Conservation (phyloP, 2,329 filamentous ascomycete species). For the Alternaria tenuissima region DNA sequence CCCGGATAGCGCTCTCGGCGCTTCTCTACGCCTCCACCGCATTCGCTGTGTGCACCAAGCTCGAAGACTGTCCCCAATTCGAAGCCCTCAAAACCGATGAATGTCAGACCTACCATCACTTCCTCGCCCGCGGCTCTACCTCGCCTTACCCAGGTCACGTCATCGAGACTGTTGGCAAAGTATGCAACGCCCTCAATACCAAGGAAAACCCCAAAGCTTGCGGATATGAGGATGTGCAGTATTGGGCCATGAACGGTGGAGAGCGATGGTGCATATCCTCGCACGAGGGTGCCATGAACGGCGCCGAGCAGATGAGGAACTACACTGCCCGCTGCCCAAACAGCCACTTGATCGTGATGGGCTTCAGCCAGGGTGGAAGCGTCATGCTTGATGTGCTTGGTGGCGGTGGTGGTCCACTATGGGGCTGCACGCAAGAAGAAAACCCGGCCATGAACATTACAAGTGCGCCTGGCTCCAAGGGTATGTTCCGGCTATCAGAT, state of each 20-base stretch:
- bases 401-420: constrained; percentile 36
- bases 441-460: constrained; percentile 33
- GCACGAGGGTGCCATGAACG: constrained; percentile 36
- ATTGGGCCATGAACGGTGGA: constrained; percentile 36
- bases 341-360: constrained; percentile 38
- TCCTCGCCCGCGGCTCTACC: constrained; percentile 37
- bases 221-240: constrained; percentile 39
- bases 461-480: constrained; percentile 32
- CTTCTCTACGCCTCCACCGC: constrained; percentile 27
- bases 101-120: constrained; percentile 38
- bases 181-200: constrained; percentile 36
- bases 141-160: constrained; percentile 40
- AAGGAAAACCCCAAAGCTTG: constrained; percentile 33
- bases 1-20: constrained; percentile 26
- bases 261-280: constrained; percentile 37
- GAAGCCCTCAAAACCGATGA: constrained; percentile 34
- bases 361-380: constrained; percentile 39
- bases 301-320: constrained; percentile 38
- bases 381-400: constrained; percentile 36
- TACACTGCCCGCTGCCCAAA: constrained; percentile 38
- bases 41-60: constrained; percentile 38
- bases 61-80: constrained; percentile 35
- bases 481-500: constrained; percentile 10
- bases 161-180: constrained; percentile 36
- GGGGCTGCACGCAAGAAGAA: constrained; percentile 34